phyloP scores from a whole-genome alignment of 768 basidiomycete species.

The Agaricus subrufescens region DNA sequence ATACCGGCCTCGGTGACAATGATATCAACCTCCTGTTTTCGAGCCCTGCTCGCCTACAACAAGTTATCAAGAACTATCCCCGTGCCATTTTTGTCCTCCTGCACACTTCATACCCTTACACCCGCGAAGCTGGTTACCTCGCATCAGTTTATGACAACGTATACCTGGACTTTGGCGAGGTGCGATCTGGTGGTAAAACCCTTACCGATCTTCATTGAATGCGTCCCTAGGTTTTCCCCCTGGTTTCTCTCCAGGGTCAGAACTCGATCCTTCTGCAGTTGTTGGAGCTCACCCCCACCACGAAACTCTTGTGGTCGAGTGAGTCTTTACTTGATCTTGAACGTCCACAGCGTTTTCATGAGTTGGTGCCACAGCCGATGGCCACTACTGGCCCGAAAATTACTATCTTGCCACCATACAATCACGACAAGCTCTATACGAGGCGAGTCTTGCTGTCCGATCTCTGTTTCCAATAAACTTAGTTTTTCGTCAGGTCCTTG shows the following conservation, averaged over 20 bases:
- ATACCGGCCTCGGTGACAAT: constrained; percentile 76
- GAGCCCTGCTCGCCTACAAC: constrained; percentile 65
- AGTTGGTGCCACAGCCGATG: constrained; percentile 39
- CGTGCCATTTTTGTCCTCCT: constrained; percentile 60
- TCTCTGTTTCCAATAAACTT: neutral
- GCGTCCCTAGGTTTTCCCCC: constrained; percentile 52
- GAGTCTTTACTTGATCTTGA: constrained; percentile 17
- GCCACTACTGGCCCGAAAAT: constrained; percentile 73
- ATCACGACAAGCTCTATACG: constrained; percentile 55
- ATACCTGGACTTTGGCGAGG: constrained; percentile 76
- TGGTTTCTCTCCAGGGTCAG: constrained; percentile 62
- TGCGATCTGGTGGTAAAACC: constrained; percentile 13
- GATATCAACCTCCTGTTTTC: constrained; percentile 56
- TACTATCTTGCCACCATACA: constrained; percentile 68
- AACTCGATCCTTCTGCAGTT: constrained; percentile 53
- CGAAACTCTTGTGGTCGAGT: constrained; percentile 84
- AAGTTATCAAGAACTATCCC: constrained; percentile 61
- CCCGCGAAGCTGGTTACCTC: constrained; percentile 74
- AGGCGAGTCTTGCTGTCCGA: constrained; percentile 30
- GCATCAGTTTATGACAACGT: constrained; percentile 69
- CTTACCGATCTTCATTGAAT: neutral
- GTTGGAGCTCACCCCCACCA: constrained; percentile 69
- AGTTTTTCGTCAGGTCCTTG: constrained; percentile 43
- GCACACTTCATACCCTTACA: constrained; percentile 76
- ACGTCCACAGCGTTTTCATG: neutral